Evolutionary conservation across 129 eudicot genomes (phyloP).

Genomic region (Cynara cardunculus): DNA sequence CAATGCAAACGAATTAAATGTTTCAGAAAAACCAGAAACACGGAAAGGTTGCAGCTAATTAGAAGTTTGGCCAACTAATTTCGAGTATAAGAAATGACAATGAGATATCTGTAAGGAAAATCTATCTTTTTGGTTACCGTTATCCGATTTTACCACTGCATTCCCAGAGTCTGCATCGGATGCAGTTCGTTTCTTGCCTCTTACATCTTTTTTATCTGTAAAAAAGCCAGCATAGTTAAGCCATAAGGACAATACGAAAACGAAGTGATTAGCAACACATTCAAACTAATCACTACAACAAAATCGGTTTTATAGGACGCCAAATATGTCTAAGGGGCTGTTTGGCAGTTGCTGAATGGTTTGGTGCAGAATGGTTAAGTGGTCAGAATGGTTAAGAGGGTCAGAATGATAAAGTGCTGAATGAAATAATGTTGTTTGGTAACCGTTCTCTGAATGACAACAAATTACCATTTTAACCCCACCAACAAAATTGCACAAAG

Average conservation of each 20-base stretch:
- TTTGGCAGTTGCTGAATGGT: no score
- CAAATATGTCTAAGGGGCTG: not conserved
- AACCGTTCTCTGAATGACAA: no score
- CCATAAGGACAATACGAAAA: not conserved
- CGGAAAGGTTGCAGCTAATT: not conserved
- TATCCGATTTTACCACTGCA: constrained; percentile 8
- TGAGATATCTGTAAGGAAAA: not conserved
- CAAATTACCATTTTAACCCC: no score
- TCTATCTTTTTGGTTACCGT: constrained; percentile 28
- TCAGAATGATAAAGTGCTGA: no score
- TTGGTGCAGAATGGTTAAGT: no score
- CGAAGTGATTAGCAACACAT: not conserved
- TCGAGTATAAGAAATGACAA: not conserved
- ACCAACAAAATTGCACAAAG: no score
- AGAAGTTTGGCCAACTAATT: not conserved
- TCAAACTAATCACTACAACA: not conserved
- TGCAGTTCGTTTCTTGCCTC: constrained; percentile 52
- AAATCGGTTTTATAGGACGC: not conserved
- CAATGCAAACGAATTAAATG: not conserved
- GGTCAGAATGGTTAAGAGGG: no score
- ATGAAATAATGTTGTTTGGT: no score
- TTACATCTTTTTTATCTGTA: constrained; percentile 19
- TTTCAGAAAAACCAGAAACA: not conserved
- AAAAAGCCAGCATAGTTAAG: not conserved
- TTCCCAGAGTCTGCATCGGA: constrained; percentile 37